These are phyloP conservation scores for Cladosporium sp. DNA, from an alignment of 2,329 filamentous ascomycete genomes.

Conservation along the genomic window DNA sequence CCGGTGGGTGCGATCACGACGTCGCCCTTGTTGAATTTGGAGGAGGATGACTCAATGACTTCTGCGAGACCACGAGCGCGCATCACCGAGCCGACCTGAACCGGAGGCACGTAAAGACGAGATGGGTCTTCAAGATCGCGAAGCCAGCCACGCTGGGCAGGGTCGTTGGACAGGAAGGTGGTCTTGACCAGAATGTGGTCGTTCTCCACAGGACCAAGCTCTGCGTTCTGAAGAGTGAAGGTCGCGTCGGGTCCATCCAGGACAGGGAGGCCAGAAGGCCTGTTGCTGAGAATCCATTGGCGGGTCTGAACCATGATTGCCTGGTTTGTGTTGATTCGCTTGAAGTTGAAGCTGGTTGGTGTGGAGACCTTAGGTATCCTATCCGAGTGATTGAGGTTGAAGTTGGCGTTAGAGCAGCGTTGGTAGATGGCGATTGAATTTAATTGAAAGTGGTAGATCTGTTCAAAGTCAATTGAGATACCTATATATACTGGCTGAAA, in stretches of 20 bases:
- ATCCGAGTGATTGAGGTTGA: too few species aligned
- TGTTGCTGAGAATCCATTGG: slow-evolving; percentile 43
- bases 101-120: slow-evolving; percentile 45
- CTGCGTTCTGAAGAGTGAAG: slow-evolving; percentile 35
- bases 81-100: slow-evolving; percentile 40
- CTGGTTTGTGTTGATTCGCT: not conserved
- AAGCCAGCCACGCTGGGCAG: slow-evolving; percentile 51
- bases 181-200: slow-evolving; percentile 45
- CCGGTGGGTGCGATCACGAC: slow-evolving; percentile 30
- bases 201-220: slow-evolving; percentile 28
- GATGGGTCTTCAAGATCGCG: slow-evolving; percentile 35
- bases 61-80: slow-evolving; percentile 33
- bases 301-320: slow-evolving; percentile 17
- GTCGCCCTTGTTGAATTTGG: slow-evolving; percentile 32
- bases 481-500: too few species aligned
- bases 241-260: slow-evolving; percentile 37
- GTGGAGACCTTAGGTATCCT: too few species aligned
- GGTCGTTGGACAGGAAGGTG: slow-evolving; percentile 50
- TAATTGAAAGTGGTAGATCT: too few species aligned
- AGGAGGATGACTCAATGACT: slow-evolving; percentile 35
- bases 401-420: too few species aligned
- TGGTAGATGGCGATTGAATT: not conserved
- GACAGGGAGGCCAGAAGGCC: slow-evolving; percentile 34
- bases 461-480: too few species aligned
- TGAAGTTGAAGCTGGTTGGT: too few species aligned